Conservation (phyloP, 2,329 filamentous ascomycete species). For the Waltergamsia citrina region DNA sequence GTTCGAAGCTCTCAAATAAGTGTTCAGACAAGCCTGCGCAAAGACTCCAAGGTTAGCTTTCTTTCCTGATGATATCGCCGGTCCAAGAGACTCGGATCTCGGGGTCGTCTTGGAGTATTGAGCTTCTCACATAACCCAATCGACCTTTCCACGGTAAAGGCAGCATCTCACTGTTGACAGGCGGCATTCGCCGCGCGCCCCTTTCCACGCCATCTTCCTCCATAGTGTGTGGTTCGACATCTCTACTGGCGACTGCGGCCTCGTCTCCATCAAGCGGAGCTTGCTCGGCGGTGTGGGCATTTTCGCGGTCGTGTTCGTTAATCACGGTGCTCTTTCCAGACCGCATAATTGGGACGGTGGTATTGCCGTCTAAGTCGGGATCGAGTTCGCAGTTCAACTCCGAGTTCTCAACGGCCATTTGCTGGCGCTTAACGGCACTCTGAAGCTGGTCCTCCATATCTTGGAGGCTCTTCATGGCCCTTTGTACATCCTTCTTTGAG, state of each 20-base stretch:
- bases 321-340: neutral
- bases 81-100: neutral
- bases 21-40: conserved; percentile 79
- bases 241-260: conserved; percentile 10
- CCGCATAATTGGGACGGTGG: neutral
- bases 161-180: conserved; percentile 73
- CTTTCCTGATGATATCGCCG: no score
- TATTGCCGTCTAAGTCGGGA: conserved; percentile 4
- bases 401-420: conserved; percentile 34
- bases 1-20: conserved; percentile 73
- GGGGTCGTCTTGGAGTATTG: neutral
- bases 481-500: conserved; percentile 18
- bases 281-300: conserved; percentile 8
- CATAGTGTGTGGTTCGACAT: conserved; percentile 10
- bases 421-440: conserved; percentile 32
- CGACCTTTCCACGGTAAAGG: conserved; percentile 87
- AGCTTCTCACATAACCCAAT: conserved; percentile 65
- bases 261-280: conserved; percentile 12
- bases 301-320: conserved; percentile 4
- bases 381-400: conserved; percentile 10
- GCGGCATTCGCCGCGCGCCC: conserved; percentile 50
- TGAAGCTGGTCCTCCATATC: conserved; percentile 40
- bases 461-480: conserved; percentile 32
- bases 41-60: no score
- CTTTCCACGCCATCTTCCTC: conserved; percentile 18